phyloP scores from a whole-genome alignment of 345 rosid species.

The Odontarrhena argentea region DNA sequence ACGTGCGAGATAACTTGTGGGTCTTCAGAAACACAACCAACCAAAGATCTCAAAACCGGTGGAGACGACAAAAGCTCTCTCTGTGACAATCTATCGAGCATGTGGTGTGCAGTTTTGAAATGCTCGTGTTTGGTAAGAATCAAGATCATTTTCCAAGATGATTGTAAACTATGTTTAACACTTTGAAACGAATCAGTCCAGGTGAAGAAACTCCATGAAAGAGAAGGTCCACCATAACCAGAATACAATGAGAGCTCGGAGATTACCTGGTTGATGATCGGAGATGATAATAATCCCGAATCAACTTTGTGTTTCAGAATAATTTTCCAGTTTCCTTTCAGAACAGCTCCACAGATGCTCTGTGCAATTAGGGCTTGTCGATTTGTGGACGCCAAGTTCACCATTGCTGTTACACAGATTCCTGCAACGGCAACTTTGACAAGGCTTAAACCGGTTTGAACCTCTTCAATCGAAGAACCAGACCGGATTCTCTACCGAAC shows the following conservation, averaged over 20 bases:
- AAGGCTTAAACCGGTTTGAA: conserved; percentile 12
- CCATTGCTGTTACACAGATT: conserved; percentile 21
- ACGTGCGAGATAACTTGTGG: conserved; percentile 69
- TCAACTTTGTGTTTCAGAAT: conserved; percentile 46
- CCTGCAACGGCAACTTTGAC: neutral
- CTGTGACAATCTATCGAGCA: conserved; percentile 77
- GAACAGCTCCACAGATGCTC: conserved; percentile 48
- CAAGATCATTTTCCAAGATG: conserved; percentile 82
- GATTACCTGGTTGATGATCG: conserved; percentile 55
- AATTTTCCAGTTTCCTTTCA: conserved; percentile 73
- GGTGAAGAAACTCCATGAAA: conserved; percentile 62
- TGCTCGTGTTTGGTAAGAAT: conserved; percentile 62
- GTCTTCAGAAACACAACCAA: conserved; percentile 49
- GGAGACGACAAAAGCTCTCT: conserved; percentile 76
- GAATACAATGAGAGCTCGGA: conserved; percentile 45
- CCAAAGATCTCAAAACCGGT: conserved; percentile 63
- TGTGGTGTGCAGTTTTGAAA: conserved; percentile 71
- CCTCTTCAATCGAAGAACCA: neutral
- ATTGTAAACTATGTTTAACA: conserved; percentile 61
- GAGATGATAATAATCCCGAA: conserved; percentile 48
- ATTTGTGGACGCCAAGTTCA: conserved; percentile 26
- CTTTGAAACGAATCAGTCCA: conserved; percentile 55
- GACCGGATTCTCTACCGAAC: neutral
- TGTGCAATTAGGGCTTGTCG: conserved; percentile 48
- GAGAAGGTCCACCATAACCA: conserved; percentile 43